Percentiles rank a stretch among this genome's conserved stretches.
Conservation (phyloP, 2,329 filamentous ascomycete genomes). For the Ascochyta clinopodiicola region DNA sequence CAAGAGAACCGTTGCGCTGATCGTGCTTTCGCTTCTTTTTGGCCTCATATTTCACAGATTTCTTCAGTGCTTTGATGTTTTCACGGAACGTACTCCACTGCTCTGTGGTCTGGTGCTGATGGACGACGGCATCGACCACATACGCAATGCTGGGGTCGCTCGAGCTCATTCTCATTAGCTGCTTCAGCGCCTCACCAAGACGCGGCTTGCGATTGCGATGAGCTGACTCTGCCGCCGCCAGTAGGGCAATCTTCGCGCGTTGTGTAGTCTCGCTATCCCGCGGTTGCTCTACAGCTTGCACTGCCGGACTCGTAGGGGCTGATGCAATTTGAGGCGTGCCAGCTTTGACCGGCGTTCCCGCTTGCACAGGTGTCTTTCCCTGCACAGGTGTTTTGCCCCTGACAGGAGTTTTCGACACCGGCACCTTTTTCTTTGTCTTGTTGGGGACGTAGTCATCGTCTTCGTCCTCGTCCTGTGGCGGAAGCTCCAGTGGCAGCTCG, state of each 20-base stretch:
- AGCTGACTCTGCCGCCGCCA: conserved; percentile 53
- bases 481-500: conserved; percentile 37
- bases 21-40: conserved; percentile 30
- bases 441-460: conserved; percentile 56
- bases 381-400: conserved; percentile 44
- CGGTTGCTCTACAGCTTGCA: conserved; percentile 16
- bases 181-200: conserved; percentile 48
- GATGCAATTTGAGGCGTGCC: conserved; percentile 27
- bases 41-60: conserved; percentile 42
- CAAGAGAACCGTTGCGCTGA: conserved; percentile 23
- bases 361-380: conserved; percentile 39
- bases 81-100: conserved; percentile 51
- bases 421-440: conserved; percentile 43
- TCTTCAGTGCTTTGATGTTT: conserved; percentile 54
- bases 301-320: conserved; percentile 27
- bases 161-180: conserved; percentile 52
- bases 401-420: conserved; percentile 41
- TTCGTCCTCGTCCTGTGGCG: conserved; percentile 51
- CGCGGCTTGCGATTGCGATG: conserved; percentile 40
- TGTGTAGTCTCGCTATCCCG: conserved; percentile 27
- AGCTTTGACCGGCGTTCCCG: conserved; percentile 40
- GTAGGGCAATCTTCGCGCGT: conserved; percentile 46
- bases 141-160: conserved; percentile 45
- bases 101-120: conserved; percentile 47
- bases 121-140: conserved; percentile 53